Conservation (phyloP, 2,329 filamentous ascomycete genomes). For the Blastomyces emzantsi region DNA sequence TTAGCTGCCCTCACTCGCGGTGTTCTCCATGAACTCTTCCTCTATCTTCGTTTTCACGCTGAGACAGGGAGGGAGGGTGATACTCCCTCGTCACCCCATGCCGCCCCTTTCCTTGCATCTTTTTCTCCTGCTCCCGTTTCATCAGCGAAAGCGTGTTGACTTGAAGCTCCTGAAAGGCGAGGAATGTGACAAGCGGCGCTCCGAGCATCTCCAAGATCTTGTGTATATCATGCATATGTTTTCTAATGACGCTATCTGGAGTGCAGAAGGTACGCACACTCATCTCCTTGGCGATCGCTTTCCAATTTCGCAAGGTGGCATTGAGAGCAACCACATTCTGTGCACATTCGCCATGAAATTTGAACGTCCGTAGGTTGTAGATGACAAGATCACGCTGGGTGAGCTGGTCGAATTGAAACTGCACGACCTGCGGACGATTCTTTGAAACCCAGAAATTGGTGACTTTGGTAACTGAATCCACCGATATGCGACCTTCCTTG, state of each 20-base stretch:
- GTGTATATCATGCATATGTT: constrained; percentile 42
- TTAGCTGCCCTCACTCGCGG: background rate
- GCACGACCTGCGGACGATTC: constrained; percentile 40
- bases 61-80: constrained; percentile 9
- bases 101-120: constrained; percentile 13
- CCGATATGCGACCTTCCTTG: constrained; percentile 30
- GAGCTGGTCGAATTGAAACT: constrained; percentile 46
- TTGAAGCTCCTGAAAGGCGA: constrained; percentile 33
- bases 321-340: constrained; percentile 32
- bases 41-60: constrained; percentile 5
- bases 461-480: constrained; percentile 33
- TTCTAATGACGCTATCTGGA: constrained; percentile 42
- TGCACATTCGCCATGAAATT: constrained; percentile 38
- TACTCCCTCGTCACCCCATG: constrained; percentile 15
- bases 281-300: constrained; percentile 39
- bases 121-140: constrained; percentile 24
- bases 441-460: constrained; percentile 37
- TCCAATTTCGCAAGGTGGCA: constrained; percentile 45
- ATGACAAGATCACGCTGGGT: constrained; percentile 43
- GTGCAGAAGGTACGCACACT: constrained; percentile 43
- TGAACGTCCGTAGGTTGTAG: constrained; percentile 38
- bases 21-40: background rate
- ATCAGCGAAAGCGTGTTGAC: constrained; percentile 27
- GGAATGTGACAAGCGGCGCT: constrained; percentile 31
- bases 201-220: constrained; percentile 44